Evolutionary conservation across 257 asterid genomes (phyloP), one percentile per base, ranked within the genome.

Genomic region (Thymus quinquecostatus): DNA sequence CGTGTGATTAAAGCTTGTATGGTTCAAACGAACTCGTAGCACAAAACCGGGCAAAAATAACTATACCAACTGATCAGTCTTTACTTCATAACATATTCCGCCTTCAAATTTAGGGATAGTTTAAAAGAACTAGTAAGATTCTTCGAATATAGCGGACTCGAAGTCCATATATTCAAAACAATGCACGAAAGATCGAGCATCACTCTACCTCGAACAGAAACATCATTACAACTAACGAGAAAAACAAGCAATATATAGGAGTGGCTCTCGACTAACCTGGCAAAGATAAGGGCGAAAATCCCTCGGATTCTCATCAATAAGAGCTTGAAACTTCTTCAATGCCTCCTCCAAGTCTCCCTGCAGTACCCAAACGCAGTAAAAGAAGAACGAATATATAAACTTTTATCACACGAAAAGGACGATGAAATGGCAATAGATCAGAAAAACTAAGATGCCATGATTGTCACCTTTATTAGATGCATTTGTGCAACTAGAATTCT

Each of bases 311-410:
- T 91, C 97, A 65, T 82, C 79, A 58, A 91, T 82, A 69, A 94
- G 96, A 69, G 61, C 82, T 75, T 89, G 90, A 74, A 91, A 89
- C 70, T 79, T 80, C 64, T 66, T 82, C 81, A 91, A 56, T 30
- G 97, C 98, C 87, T 86, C 89, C 71, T 82, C 90, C 61, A 94
- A 82, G 41, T 94, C 83, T 53, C 98, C 98, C 98, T 93, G 83
- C 82, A 82, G 45, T 36, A 38, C 33, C 41, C 68, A 63, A 51
- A 49, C 61, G 61, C 34, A 36, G n/a, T 41, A 53, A 63, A 12
- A 5, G 28, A 55, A 29, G 47, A 44, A 3, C 1, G 10, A 13
- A 4, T 13, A 34, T 3, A 58, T 64, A 43, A 62, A 62, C 34
- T 47, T 60, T 34, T 50, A 27, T 53, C 40, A 54, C 70, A 60